Percentiles rank a stretch among this genome's conserved stretches.
These are phyloP conservation scores for Alternaria gaisen DNA, from an alignment of 2,329 filamentous ascomycete species.

Conservation along the genomic window DNA sequence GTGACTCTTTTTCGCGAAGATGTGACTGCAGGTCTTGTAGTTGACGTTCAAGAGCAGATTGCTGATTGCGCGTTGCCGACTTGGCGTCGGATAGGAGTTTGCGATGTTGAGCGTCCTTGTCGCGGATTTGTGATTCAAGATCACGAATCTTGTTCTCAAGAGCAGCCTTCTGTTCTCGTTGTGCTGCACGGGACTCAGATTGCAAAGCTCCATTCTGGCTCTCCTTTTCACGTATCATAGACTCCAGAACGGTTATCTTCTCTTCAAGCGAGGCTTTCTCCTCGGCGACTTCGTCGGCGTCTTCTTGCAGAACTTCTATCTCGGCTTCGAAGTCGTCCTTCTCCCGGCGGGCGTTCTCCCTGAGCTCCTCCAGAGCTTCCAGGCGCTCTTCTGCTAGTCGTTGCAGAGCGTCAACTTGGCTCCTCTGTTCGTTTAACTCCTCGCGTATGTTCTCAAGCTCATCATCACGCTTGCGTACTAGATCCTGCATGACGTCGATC, in stretches of 20 bases:
- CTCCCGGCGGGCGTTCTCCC: constrained; percentile 55
- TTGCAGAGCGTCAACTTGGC: constrained; percentile 45
- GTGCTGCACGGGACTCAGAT: constrained; percentile 61
- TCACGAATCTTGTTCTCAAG: constrained; percentile 61
- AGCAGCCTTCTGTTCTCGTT: constrained; percentile 59
- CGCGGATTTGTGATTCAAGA: constrained; percentile 37
- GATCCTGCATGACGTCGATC: constrained; percentile 52
- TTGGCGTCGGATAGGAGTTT: constrained; percentile 40
- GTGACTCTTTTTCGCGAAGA: constrained; percentile 39
- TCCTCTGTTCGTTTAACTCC: constrained; percentile 46
- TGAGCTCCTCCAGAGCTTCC: constrained; percentile 61
- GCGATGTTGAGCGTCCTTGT: constrained; percentile 43
- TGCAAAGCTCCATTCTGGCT: constrained; percentile 29
- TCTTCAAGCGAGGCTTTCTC: constrained; percentile 68
- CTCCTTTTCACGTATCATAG: constrained; percentile 51
- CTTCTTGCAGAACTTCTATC: constrained; percentile 57
- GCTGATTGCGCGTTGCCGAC: constrained; percentile 54
- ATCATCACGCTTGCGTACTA: constrained; percentile 55
- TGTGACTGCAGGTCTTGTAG: constrained; percentile 45
- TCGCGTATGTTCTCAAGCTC: constrained; percentile 65
- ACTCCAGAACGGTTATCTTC: constrained; percentile 57
- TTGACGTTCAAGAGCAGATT: constrained; percentile 58
- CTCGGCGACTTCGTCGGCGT: constrained; percentile 53
- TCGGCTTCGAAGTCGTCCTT: constrained; percentile 65
- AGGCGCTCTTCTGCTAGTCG: constrained; percentile 48